Conservation (phyloP, 352 stramenopile genomes). For the Phytophthora macrochlamydospora region DNA sequence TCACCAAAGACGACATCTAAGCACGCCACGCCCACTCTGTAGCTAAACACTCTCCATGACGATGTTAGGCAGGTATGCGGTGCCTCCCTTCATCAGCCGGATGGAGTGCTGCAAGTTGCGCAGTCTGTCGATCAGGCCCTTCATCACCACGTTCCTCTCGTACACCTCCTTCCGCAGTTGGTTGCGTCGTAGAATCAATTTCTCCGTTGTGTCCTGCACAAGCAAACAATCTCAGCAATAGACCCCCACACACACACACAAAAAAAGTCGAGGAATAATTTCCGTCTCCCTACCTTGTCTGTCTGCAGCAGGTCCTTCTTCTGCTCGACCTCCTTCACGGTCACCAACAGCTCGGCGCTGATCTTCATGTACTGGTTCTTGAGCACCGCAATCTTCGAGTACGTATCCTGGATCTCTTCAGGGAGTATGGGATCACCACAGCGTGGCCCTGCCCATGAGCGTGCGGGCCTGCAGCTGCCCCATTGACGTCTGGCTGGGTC, state of each 20-base stretch:
- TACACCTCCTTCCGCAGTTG: slow-evolving; percentile 66
- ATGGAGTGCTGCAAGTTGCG: slow-evolving; percentile 81
- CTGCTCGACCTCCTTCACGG: slow-evolving; percentile 57
- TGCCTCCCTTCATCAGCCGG: slow-evolving; percentile 71
- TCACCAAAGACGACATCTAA: not conserved
- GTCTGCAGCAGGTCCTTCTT: slow-evolving; percentile 21
- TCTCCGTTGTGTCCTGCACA: slow-evolving; percentile 1
- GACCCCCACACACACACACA: not conserved
- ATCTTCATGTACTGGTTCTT: slow-evolving; percentile 85
- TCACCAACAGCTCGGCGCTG: slow-evolving; percentile 62
- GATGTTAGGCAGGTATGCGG: slow-evolving; percentile 55
- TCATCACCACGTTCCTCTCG: slow-evolving; percentile 87
- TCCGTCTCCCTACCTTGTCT: slow-evolving; percentile 23
- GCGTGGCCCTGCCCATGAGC: slow-evolving; percentile 38
- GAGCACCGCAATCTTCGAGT: slow-evolving; percentile 78
- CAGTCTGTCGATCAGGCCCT: slow-evolving; percentile 81
- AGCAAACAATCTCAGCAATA: not conserved
- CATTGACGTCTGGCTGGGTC: slow-evolving; percentile 47
- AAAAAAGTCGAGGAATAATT: not conserved
- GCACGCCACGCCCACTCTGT: not conserved
- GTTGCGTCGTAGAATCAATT: not conserved
- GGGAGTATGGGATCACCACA: slow-evolving; percentile 69
- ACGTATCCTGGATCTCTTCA: slow-evolving; percentile 88
- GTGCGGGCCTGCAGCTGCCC: slow-evolving; percentile 36
- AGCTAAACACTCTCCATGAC: slow-evolving; percentile 82